Evolutionary conservation across 2,329 filamentous ascomycete genomes (phyloP).

Genomic region (Huntiella omanensis): DNA sequence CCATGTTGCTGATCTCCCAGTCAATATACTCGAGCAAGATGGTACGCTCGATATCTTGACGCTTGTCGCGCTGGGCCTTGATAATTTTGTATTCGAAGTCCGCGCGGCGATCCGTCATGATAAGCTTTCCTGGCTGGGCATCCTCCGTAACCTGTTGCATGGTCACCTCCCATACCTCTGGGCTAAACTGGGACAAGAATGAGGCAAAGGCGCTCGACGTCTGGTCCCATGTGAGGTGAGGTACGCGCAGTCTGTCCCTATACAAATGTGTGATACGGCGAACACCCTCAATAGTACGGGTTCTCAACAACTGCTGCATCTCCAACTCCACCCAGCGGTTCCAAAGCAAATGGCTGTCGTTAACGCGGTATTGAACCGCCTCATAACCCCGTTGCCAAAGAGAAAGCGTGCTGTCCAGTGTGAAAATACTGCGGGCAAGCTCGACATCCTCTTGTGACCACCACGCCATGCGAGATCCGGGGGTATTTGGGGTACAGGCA

Average conservation of each 20-base stretch:
- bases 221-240: conserved; percentile 55
- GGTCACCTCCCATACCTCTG: conserved; percentile 49
- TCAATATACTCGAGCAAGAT: conserved; percentile 53
- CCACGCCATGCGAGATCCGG: conserved; percentile 6
- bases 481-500: conserved; percentile 4
- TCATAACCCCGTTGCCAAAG: conserved; percentile 56
- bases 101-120: conserved; percentile 42
- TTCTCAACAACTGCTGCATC: conserved; percentile 43
- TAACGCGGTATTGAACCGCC: conserved; percentile 53
- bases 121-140: conserved; percentile 43
- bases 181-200: conserved; percentile 54
- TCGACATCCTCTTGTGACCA: conserved; percentile 50
- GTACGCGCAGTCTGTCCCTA: conserved; percentile 49
- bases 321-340: conserved; percentile 58
- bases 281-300: conserved; percentile 35
- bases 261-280: conserved; percentile 51
- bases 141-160: conserved; percentile 50
- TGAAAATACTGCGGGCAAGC: conserved; percentile 53
- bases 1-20: conserved; percentile 56
- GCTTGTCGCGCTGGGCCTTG: conserved; percentile 34
- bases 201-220: conserved; percentile 58
- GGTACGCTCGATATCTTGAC: conserved; percentile 33
- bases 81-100: conserved; percentile 47
- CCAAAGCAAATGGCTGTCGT: conserved; percentile 64
- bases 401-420: conserved; percentile 43